phyloP scores from a whole-genome alignment of 169 alveolate species.

The Plasmodium knowlesi region DNA sequence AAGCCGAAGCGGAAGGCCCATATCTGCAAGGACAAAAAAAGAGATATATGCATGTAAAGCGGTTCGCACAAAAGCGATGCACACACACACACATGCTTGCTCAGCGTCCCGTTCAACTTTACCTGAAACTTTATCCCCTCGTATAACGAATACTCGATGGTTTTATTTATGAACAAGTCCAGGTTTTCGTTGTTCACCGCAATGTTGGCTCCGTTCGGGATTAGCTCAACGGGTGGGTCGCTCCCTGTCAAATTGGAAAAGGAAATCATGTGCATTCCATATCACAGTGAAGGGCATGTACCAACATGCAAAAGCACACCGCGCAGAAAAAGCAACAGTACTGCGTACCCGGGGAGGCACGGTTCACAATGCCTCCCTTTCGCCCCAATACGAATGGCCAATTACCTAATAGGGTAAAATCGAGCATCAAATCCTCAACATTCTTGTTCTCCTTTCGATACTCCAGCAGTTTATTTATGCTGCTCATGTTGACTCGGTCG shows the following conservation, averaged over 20 bases:
- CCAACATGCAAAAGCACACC: background rate
- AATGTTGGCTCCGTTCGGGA: constrained; percentile 76
- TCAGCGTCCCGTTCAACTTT: background rate
- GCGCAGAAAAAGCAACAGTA: background rate
- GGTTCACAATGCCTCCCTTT: background rate
- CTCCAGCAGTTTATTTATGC: constrained; percentile 67
- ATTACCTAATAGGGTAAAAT: constrained; percentile 72
- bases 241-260: constrained; percentile 36
- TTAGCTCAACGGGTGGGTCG: constrained; percentile 75
- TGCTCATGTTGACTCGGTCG: constrained; percentile 71
- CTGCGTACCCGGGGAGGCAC: background rate
- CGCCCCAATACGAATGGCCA: background rate
- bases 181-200: constrained; percentile 77
- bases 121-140: constrained; percentile 80
- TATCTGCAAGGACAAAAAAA: background rate
- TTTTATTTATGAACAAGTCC: constrained; percentile 71
- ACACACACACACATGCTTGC: background rate
- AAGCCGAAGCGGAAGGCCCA: constrained; percentile 85
- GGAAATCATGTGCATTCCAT: background rate
- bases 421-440: constrained; percentile 68
- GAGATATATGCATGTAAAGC: background rate
- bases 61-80: background rate
- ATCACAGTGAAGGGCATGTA: background rate
- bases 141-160: constrained; percentile 76
- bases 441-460: constrained; percentile 48